Base-by-base conservation (phyloP, 495 filamentous ascomycete species). In the Daldinia childiae region DNA sequence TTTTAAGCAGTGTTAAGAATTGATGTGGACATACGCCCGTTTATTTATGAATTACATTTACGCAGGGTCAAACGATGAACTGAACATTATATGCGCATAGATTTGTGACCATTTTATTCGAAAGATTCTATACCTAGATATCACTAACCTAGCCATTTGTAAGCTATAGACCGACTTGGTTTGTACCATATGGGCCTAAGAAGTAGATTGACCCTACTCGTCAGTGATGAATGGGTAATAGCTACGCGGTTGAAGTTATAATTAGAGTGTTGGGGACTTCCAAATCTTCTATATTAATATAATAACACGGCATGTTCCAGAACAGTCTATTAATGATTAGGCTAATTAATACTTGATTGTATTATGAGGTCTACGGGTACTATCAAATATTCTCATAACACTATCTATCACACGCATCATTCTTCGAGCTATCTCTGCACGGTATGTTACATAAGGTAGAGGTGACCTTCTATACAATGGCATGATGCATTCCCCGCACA, bases 371-470 rank as follows among this genome's bases (percentile, higher is more conserved):
- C 19, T 48, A 21, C 11, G 2, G 21, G 17, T 17, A 51, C 9
- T 6, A 26, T 26, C 8, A 12, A 51, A 17, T 51, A 2, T 26
- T 15, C 21, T 14, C 19, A 14, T 14, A 51, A 14, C 19, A 51
- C 24, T 26, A 14, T 51, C 24, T 21, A 34, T 34, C 32, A 51
- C 3, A 26, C 6, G 24, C 12, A 24, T 24, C 43, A n/a, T 50
- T 0, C 56, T 19, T 45, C 14, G 14, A 61, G 21, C 62, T 69
- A 52, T 62, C 51, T 52, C 62, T 62, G 62, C 48, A 61, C 4
- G 68, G 43, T 41, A 68, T 67, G 52, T 60, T 72, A 72, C 63
- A 58, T 59, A 62, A 48, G 64, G 41, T 51, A 54, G 59, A 21
- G 9, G 14, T 60, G 29, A 26, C 43, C 43, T 0, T 12, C 43